Percentiles rank a stretch among this genome's conserved stretches.
Conservation (phyloP, 2,329 filamentous ascomycete genomes). For the Penicillium sp. region DNA sequence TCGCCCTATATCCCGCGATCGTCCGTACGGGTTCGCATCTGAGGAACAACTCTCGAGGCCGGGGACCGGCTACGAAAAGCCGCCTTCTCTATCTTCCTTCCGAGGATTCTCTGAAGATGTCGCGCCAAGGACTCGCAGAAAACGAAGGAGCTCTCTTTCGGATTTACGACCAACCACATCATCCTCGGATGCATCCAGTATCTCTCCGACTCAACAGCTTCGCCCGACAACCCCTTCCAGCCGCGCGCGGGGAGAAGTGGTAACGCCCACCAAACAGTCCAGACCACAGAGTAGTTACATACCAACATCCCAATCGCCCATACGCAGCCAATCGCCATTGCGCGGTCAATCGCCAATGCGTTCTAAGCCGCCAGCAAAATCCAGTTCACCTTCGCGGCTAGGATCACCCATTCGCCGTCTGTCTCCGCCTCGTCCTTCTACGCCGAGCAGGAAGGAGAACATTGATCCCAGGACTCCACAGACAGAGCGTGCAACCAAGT, state of each 20-base stretch:
- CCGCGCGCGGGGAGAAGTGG: constrained; percentile 27
- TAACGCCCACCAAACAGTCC: constrained; percentile 30
- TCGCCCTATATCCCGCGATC: constrained; percentile 49
- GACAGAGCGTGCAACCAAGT: constrained; percentile 34
- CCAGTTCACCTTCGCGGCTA: constrained; percentile 28
- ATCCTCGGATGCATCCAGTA: constrained; percentile 50
- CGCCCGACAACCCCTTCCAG: constrained; percentile 37
- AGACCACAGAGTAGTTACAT: constrained; percentile 32
- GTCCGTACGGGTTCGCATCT: constrained; percentile 50
- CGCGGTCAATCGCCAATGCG: constrained; percentile 25
- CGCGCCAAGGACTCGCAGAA: constrained; percentile 58
- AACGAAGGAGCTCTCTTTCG: constrained; percentile 86
- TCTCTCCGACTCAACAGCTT: constrained; percentile 36
- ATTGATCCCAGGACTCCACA: constrained; percentile 35
- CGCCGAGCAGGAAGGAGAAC: constrained; percentile 42
- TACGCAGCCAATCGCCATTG: constrained; percentile 30
- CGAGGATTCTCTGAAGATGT: constrained; percentile 49
- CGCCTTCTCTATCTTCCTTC: constrained; percentile 50
- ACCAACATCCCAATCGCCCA: constrained; percentile 24
- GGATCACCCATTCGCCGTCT: constrained; percentile 32
- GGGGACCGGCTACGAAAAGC: constrained; percentile 49
- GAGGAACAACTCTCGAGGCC: constrained; percentile 47
- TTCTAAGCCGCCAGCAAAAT: constrained; percentile 33
- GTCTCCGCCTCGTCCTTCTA: constrained; percentile 34
- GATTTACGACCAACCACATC: constrained; percentile 72